Base-by-base conservation (phyloP, 495 filamentous ascomycete species). In the Lentithecium fluviatile region DNA sequence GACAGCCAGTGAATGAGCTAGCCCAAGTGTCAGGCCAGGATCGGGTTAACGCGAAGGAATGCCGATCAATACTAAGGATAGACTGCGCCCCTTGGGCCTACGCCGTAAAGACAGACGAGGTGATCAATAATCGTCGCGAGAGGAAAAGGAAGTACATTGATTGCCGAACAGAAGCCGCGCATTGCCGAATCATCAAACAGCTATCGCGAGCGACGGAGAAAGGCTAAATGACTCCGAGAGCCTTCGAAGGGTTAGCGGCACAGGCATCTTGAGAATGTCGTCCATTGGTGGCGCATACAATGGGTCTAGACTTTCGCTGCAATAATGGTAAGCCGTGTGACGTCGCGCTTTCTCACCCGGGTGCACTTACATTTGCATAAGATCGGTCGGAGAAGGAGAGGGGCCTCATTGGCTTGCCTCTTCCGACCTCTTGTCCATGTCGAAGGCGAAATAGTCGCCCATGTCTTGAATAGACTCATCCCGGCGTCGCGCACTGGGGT, bases 251-350 rank as follows among this genome's bases (percentile, higher is more conserved):
- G 57, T 66, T 25, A 57, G 47, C 13, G 63, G 63, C 34, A 32
- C 49, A 25, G 48, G 47, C 45, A 53, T 54, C 40, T 58, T 52
- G 1, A 54, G 40, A 11, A 26, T 12, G 0, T 37, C 47, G 37
- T 58, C 58, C 29, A 48, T 21, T 10, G 42, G 20, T 37, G 59
- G 58, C 10, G 58, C 58, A 29, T 54, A 67, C 29, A 67, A 48
- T 29, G 64, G 64, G 55, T 62, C 64, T 10, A 67, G 37, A 32
- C 64, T 67, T 38, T 67, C 64, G 37, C 64, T 67, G 20, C 1
- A 34, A 26, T 19, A 1, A 26, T 25, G 36, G 17, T 34, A 15
- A 60, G 50, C n/a, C 23, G 11, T 37, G 11, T 25, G 6, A 32
- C 43, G 38, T 11, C 11, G 37, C 8, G 7, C 19, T 15, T n/a